Percentiles rank a stretch among this genome's conserved stretches.
Conservation (phyloP, 352 stramenopile genomes). For the Pythium brachiatum region DNA sequence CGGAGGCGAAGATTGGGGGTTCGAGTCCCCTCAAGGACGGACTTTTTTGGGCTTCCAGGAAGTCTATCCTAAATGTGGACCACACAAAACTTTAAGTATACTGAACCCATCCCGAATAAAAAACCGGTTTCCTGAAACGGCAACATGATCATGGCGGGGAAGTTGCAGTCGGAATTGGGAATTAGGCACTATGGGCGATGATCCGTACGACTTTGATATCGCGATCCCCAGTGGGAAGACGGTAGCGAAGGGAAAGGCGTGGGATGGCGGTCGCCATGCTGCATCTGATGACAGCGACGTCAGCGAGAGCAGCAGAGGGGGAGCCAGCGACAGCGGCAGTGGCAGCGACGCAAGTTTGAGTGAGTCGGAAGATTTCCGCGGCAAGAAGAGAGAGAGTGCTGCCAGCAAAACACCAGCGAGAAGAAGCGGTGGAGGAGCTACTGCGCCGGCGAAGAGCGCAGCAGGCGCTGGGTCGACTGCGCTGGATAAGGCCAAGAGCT, state of each 20-base stretch:
- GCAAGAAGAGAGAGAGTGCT: conserved; percentile 4
- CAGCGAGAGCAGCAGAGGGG: not conserved
- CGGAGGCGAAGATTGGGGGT: conserved; percentile 69
- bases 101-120: not conserved
- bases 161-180: not conserved
- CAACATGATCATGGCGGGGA: not conserved
- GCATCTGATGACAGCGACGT: conserved; percentile 1
- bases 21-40: conserved; percentile 67
- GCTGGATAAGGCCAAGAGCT: conserved; percentile 69
- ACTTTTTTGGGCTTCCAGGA: conserved; percentile 24
- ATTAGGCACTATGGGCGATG: conserved; percentile 16
- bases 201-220: conserved; percentile 52
- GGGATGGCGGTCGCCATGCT: not conserved
- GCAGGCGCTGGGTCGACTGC: conserved; percentile 26
- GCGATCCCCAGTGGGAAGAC: conserved; percentile 30
- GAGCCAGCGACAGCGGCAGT: not conserved
- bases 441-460: not conserved
- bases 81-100: conserved; percentile 3
- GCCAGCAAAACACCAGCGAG: not conserved
- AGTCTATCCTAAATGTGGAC: not conserved
- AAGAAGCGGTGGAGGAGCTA: not conserved
- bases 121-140: conserved; percentile 4
- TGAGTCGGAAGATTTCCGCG: not conserved
- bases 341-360: conserved; percentile 17
- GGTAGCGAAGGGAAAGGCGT: not conserved